Evolutionary conservation across 495 filamentous ascomycete species (phyloP), one percentile per base, ranked within the genome.

Genomic region (Cetradonia linearis): DNA sequence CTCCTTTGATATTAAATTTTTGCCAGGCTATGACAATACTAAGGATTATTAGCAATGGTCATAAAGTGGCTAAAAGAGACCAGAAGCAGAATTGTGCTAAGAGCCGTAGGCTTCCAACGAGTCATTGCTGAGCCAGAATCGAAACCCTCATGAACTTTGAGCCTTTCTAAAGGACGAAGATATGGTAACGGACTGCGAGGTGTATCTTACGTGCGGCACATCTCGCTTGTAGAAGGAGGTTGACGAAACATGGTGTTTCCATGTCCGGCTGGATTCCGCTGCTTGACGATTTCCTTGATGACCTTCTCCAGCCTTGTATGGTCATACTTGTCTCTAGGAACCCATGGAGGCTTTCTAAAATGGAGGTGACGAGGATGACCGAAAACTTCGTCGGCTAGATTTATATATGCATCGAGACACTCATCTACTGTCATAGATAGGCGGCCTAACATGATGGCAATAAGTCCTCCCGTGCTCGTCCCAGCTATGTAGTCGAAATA

Each of bases 401-500:
- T 65, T n/a, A 68, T 61, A 52, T 72, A 72, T 28, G 68, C 60
- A 11, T 68, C 42, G 18, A 72, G 65, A 58, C 65, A 68, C 47
- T 70, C 66, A 50, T 68, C 67, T 42, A 71, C 59, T 31, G 63
- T 64, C 70, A 72, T 72, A 23, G 64, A 55, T 34, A 74, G 65
- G 9, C 72, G 62, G 0, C 70, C 66, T 3, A 63, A 16, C 42
- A 53, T 47, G 36, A 50, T 62, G 14, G 44, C 58, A 20, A 40
- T 37, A n/a, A 38, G 11, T 1, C 73, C 73, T 61, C 72, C 72
- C 11, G 73, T 75, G 49, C 65, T 70, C 6, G 73, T 75, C 2
- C 72, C 73, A 2, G 63, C 68, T 23, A 75, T 70, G 33, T 70
- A 70, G 62, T 75, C 72, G 44, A 75, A 74, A 56, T 75, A 70